Evolutionary conservation across 2,329 filamentous ascomycete species (phyloP), one percentile per base, ranked within the genome.

Genomic region (Diaporthe sp.): DNA sequence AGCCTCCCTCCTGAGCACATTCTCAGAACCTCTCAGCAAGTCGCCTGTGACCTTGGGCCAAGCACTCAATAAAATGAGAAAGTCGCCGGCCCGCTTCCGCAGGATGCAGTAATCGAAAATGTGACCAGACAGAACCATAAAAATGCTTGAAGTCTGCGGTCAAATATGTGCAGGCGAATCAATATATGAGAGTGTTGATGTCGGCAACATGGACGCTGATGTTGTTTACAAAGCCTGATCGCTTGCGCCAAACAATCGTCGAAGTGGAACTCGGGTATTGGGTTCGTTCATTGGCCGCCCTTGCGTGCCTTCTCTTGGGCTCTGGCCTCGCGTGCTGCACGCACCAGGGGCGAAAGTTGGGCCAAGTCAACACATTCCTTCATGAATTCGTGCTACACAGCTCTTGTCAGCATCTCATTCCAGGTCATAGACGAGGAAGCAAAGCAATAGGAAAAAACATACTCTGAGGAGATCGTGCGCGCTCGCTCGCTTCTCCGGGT

Each of bases 401-500:
- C 6, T 1, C 15, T 19, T 6, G 39, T 79, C 44, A 74, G 25
- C 28, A 57, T 74, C 83, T 76, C 82, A 81, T 51, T 17, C 58
- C 46, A 60, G 86, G 82, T 84, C 86, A 77, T 8, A 28, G 74
- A 70, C 39, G 13, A 13, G 9, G 15, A 17, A 22, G 22, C 61
- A 22, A 13, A 34, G 44, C 9, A 2, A 34, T 19, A 34, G 13
- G 49, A 82, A 78, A 67, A 78, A 46, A 72, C 71, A 58, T 90
- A 98, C 97, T 87, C 94, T 92, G 80, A 99, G 88, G 76, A 99
- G 86, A 87, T 98, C 96, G 85, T 98, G 95, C 49, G 97, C 97
- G 82, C 95, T 98, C 53, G 96, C 96, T 85, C 97, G 90, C 91
- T 98, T 98, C 86, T 98, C 97, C 1, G 97, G 96, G 82, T 98